Percentiles rank a stretch among this genome's conserved stretches.
Conservation (phyloP, 73 alveolate genomes). For the Urostyla sp. region DNA sequence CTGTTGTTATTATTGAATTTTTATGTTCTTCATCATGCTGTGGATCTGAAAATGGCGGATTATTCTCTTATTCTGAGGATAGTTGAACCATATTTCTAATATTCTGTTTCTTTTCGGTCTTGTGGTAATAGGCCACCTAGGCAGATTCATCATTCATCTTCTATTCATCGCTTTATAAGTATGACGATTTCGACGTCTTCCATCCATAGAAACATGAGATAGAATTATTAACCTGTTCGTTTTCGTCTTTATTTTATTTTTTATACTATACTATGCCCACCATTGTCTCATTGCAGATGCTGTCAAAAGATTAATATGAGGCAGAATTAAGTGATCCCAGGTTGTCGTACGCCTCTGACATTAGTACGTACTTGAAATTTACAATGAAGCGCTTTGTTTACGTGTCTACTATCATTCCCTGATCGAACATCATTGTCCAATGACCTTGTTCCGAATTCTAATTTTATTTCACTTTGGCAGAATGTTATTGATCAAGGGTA, state of each 20-base stretch:
- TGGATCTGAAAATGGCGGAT: no score
- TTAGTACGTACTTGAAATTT: constrained; percentile 63
- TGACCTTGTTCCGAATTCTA: constrained; percentile 71
- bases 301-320: constrained; percentile 13
- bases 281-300: constrained; percentile 73
- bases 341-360: no score
- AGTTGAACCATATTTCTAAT: no score
- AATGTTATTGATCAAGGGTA: no score
- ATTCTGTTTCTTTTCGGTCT: no score
- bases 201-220: no score
- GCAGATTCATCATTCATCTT: no score
- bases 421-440: constrained; percentile 84
- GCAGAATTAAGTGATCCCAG: neutral
- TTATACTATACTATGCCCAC: constrained; percentile 66
- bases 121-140: no score
- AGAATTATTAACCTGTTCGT: neutral
- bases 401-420: constrained; percentile 72
- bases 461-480: constrained; percentile 57
- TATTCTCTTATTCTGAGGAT: no score
- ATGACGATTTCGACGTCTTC: neutral
- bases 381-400: constrained; percentile 57
- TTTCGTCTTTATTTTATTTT: neutral
- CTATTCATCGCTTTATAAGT: no score
- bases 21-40: no score
- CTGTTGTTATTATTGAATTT: no score